Conservation (phyloP, 2,329 filamentous ascomycete species). For the Clonostachys byssicola region DNA sequence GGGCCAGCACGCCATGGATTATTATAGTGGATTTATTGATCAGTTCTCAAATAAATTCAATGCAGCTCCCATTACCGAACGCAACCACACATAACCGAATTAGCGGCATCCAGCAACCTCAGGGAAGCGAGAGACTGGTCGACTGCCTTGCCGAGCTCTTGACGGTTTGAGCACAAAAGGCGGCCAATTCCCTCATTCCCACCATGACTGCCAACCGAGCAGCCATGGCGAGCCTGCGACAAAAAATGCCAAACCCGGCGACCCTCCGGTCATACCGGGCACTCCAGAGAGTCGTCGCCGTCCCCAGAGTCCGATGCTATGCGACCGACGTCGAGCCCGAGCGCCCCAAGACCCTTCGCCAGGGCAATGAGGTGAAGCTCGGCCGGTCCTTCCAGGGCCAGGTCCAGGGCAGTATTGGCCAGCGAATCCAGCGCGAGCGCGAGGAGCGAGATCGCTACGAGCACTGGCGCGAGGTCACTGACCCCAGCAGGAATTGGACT, state of each 20-base stretch:
- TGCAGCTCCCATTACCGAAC: too few relatives aligned
- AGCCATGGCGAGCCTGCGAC: constrained; percentile 25
- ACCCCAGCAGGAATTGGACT: constrained; percentile 41
- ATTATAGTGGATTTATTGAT: too few relatives aligned
- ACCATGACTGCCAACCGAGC: neutral
- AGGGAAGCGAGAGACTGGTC: neutral
- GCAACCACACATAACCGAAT: too few relatives aligned
- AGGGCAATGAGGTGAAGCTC: constrained; percentile 29
- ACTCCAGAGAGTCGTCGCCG: constrained; percentile 6
- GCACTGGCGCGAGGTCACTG: constrained; percentile 30
- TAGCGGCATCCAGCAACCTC: too few relatives aligned
- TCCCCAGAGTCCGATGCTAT: constrained; percentile 17
- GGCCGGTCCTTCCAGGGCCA: constrained; percentile 50
- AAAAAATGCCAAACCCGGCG: constrained; percentile 18
- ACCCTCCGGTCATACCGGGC: constrained; percentile 21
- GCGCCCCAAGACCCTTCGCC: constrained; percentile 18
- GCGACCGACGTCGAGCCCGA: constrained; percentile 28
- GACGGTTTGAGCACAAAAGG: too few relatives aligned
- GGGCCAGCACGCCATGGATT: too few relatives aligned
- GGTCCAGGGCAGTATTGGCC: constrained; percentile 53
- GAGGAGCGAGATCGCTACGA: constrained; percentile 48
- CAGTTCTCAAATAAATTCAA: too few relatives aligned
- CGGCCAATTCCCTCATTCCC: too few relatives aligned
- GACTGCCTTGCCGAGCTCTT: neutral
- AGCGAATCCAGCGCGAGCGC: constrained; percentile 49